phyloP scores from a whole-genome alignment of 2,329 filamentous ascomycete species.

The Aspergillus pseudoterreus region DNA sequence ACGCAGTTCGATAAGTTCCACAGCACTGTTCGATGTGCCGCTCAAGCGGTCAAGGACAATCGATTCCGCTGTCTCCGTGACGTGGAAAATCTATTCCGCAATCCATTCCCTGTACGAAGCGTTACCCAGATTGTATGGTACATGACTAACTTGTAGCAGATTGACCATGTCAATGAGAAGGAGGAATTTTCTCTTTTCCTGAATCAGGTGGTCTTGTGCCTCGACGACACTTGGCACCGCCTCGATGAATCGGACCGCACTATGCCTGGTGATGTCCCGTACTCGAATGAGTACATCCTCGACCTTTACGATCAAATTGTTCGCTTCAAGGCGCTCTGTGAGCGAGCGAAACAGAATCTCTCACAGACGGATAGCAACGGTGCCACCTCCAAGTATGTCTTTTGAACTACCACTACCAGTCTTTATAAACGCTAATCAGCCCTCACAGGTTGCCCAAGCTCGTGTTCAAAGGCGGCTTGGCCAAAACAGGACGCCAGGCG shows the following conservation, averaged over 20 bases:
- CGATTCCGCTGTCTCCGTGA: slow-evolving; percentile 89
- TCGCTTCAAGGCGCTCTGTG: slow-evolving; percentile 81
- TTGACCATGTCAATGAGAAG: too few species aligned
- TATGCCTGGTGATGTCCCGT: slow-evolving; percentile 79
- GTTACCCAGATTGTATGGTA: slow-evolving; percentile 61
- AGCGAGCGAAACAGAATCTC: slow-evolving; percentile 65
- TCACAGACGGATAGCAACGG: slow-evolving; percentile 19
- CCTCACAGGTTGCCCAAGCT: slow-evolving; percentile 59
- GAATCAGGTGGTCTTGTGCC: slow-evolving; percentile 50
- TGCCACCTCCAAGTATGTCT: slow-evolving; percentile 50
- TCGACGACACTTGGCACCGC: slow-evolving; percentile 83
- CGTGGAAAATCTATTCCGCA: slow-evolving; percentile 88
- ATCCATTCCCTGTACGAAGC: slow-evolving; percentile 88
- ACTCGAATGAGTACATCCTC: slow-evolving; percentile 94
- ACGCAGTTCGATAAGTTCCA: slow-evolving; percentile 78
- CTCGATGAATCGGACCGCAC: slow-evolving; percentile 83
- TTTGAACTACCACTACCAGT: slow-evolving; percentile 10
- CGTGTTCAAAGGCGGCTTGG: slow-evolving; percentile 75
- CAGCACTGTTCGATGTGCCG: slow-evolving; percentile 72
- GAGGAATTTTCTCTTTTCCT: too few species aligned
- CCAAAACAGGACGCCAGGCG: slow-evolving; percentile 75
- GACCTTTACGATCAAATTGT: slow-evolving; percentile 92
- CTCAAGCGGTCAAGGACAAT: slow-evolving; percentile 73
- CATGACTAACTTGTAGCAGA: slow-evolving; percentile 43
- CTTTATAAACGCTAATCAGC: not conserved